A percentile compares a stretch with the other conserved stretches of the same genome.
These are phyloP conservation scores for Articulospora tetracladia DNA, from an alignment of 495 filamentous ascomycete species.

Conservation along the genomic window DNA sequence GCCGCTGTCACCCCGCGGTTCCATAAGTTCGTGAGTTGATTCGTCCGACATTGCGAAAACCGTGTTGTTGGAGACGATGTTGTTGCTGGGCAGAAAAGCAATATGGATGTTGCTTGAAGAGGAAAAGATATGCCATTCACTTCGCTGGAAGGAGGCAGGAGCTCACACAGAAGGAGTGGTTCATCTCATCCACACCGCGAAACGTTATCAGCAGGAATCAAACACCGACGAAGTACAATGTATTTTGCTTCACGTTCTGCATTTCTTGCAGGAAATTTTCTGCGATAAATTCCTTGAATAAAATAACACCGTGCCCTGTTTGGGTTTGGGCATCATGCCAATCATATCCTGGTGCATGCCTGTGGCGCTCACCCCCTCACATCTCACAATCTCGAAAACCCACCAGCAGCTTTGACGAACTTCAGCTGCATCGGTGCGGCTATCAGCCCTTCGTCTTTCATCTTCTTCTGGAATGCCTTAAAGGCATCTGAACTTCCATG, in stretches of 20 bases:
- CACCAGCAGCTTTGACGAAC: conserved; percentile 20
- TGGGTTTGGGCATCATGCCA: background rate
- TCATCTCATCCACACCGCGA: no score
- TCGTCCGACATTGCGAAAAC: background rate
- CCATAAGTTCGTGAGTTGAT: background rate
- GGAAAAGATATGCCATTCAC: no score
- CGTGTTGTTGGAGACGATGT: background rate
- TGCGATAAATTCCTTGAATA: background rate
- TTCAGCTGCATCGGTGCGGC: conserved; percentile 22
- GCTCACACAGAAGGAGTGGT: no score
- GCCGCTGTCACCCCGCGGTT: background rate
- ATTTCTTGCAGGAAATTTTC: no score
- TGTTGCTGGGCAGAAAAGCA: no score
- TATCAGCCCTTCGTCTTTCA: conserved; percentile 17
- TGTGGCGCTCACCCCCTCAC: background rate
- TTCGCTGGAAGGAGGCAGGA: no score
- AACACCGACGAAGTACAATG: no score
- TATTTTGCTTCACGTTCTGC: no score
- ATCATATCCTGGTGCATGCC: background rate
- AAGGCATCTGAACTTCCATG: conserved; percentile 18
- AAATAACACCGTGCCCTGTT: background rate
- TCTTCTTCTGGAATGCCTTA: conserved; percentile 17
- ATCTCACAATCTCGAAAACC: conserved; percentile 21
- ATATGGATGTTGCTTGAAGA: no score
- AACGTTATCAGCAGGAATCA: no score